Percentiles rank a stretch among this genome's conserved stretches.
These are phyloP conservation scores for Cytospora piceicola DNA, from an alignment of 2,329 filamentous ascomycete genomes.

Conservation along the genomic window DNA sequence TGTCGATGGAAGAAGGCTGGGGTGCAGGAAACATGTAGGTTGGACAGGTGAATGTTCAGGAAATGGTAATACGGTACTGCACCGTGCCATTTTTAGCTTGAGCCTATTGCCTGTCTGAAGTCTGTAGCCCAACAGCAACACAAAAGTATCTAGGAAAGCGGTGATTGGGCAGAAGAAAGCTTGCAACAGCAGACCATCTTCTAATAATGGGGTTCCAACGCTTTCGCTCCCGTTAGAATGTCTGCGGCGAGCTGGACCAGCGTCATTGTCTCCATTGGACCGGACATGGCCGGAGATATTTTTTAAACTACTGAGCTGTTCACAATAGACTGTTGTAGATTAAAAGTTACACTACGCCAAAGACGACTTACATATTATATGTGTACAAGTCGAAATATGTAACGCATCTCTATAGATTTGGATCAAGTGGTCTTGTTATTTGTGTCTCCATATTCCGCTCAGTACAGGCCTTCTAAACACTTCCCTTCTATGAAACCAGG, in stretches of 20 bases:
- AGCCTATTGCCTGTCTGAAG: neutral
- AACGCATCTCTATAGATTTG: too few species aligned
- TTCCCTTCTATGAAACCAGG: too few species aligned
- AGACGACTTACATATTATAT: neutral
- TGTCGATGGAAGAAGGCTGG: too few species aligned
- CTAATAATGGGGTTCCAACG: neutral
- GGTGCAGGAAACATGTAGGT: too few species aligned
- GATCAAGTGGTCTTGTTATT: too few species aligned
- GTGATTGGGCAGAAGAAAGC: too few species aligned
- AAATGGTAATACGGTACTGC: neutral
- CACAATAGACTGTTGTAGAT: too few species aligned
- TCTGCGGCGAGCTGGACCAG: constrained; percentile 9
- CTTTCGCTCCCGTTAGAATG: neutral
- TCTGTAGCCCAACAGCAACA: neutral
- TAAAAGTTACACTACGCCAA: neutral
- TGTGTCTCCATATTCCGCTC: too few species aligned
- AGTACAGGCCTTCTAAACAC: too few species aligned
- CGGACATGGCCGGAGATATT: neutral
- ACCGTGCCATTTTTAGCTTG: neutral
- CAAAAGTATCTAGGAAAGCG: neutral
- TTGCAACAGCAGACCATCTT: too few species aligned
- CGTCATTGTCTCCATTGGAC: neutral
- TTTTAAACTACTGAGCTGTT: neutral
- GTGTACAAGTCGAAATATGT: too few species aligned
- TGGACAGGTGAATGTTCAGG: too few species aligned